phyloP scores from a whole-genome alignment of 768 basidiomycete species.

The Leucocoprinus sp. region DNA sequence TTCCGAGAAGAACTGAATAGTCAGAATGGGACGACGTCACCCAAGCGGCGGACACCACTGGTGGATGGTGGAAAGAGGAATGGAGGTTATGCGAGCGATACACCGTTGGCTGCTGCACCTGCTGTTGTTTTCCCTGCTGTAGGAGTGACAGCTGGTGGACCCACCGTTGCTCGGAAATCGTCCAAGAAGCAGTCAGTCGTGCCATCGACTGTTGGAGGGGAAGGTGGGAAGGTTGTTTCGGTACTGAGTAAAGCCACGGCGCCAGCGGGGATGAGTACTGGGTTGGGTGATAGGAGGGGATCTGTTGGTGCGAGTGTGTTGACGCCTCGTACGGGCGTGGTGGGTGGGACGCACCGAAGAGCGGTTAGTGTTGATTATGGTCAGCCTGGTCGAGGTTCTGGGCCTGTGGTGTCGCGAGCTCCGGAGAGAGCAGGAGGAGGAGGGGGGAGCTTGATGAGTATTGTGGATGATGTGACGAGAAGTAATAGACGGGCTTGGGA shows the following conservation, averaged over 20 bases:
- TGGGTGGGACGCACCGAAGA: not conserved
- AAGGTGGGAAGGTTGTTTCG: not conserved
- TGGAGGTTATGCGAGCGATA: conserved; percentile 7
- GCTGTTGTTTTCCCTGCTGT: not conserved
- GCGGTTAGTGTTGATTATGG: conserved; percentile 3
- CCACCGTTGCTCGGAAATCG: not conserved
- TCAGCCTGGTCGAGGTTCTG: not conserved
- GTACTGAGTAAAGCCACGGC: not conserved
- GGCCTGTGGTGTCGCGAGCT: not conserved
- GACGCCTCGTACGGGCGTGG: conserved; percentile 3
- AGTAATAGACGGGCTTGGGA: conserved; percentile 20
- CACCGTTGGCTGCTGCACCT: not conserved
- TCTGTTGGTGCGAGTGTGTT: conserved; percentile 5
- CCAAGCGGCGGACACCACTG: too few relatives aligned
- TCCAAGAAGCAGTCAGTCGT: not conserved
- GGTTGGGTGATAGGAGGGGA: not conserved
- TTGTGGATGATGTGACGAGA: conserved; percentile 54
- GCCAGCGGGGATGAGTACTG: not conserved
- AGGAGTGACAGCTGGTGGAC: not conserved
- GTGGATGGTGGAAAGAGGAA: not conserved
- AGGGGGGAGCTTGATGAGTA: conserved; percentile 56
- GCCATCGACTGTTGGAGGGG: not conserved
- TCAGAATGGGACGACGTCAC: conserved; percentile 3
- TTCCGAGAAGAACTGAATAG: conserved; percentile 6
- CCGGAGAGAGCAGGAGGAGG: too few relatives aligned